Evolutionary conservation across 208 protist genomes (phyloP).

Genomic region (Angomonas deanei): DNA sequence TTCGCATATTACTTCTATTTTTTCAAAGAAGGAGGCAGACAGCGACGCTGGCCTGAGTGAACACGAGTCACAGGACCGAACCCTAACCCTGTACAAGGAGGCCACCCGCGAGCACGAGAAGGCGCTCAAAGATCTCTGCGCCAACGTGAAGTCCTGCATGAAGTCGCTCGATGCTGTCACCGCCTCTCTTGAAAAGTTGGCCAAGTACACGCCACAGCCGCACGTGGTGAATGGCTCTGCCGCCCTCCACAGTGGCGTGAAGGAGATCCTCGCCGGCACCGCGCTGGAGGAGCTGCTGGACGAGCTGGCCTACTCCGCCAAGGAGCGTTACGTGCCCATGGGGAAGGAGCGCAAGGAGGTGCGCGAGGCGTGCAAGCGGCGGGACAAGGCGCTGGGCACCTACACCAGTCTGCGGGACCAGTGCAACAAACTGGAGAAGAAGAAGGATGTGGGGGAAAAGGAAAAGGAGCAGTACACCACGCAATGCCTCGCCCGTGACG

Average conservation of each 20-base stretch:
- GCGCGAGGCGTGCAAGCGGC: slow-evolving; percentile 13
- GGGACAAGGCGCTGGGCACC: slow-evolving; percentile 14
- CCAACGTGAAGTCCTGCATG: slow-evolving; percentile 9
- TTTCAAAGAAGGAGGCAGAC: slow-evolving; percentile 1
- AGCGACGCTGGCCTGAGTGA: slow-evolving; percentile 3
- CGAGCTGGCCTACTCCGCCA: slow-evolving; percentile 19
- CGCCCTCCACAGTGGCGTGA: slow-evolving; percentile 14
- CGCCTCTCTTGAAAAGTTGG: slow-evolving; percentile 12
- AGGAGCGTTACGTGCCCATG: slow-evolving; percentile 11
- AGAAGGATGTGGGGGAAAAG: slow-evolving; percentile 12
- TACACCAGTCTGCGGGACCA: slow-evolving; percentile 1
- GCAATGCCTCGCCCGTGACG: slow-evolving; percentile 10
- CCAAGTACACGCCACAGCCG: slow-evolving; percentile 8
- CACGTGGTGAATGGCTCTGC: slow-evolving; percentile 12
- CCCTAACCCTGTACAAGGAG: slow-evolving; percentile 13
- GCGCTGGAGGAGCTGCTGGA: slow-evolving; percentile 22
- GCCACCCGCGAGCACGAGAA: slow-evolving; percentile 20
- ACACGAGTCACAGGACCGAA: neutral
- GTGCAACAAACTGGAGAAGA: slow-evolving; percentile 17
- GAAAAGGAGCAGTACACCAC: slow-evolving; percentile 3
- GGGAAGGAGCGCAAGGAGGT: slow-evolving; percentile 10
- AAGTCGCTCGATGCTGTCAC: slow-evolving; percentile 15
- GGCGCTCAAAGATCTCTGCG: slow-evolving; percentile 22
- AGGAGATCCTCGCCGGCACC: slow-evolving; percentile 12
- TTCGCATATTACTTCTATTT: neutral